Evolutionary conservation across 2,329 filamentous ascomycete genomes (phyloP).

Genomic region (Penicillium sp.): DNA sequence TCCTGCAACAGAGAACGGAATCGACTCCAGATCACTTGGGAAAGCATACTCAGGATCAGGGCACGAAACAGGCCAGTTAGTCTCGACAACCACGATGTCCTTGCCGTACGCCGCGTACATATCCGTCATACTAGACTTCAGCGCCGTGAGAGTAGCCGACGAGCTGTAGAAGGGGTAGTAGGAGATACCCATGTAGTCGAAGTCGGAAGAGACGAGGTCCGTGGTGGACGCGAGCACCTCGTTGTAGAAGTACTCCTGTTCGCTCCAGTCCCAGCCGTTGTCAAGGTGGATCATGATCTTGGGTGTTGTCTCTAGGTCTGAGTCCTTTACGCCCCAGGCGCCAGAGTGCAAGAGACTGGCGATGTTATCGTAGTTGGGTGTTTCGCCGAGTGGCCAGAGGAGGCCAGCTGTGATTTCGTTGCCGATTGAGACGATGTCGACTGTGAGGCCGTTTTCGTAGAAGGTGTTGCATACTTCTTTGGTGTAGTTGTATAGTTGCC

Average conservation of each 20-base stretch:
- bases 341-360: constrained; percentile 65
- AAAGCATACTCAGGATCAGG: constrained; percentile 59
- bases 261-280: constrained; percentile 71
- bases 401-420: constrained; percentile 71
- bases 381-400: constrained; percentile 64
- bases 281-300: constrained; percentile 75
- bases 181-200: constrained; percentile 70
- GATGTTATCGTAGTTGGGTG: constrained; percentile 59
- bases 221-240: constrained; percentile 55
- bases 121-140: constrained; percentile 58
- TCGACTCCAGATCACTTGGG: constrained; percentile 58
- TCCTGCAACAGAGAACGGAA: constrained; percentile 64
- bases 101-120: constrained; percentile 65
- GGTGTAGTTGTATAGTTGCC: constrained; percentile 70
- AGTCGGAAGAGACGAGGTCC: constrained; percentile 53
- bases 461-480: constrained; percentile 62
- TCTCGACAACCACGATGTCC: constrained; percentile 68
- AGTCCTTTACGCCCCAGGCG: constrained; percentile 65
- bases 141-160: constrained; percentile 57
- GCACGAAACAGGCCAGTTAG: constrained; percentile 68
- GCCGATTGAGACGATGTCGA: constrained; percentile 67
- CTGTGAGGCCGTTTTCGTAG: constrained; percentile 53
- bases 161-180: constrained; percentile 72
- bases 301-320: constrained; percentile 55
- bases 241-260: constrained; percentile 67